Percentiles rank a stretch among this genome's conserved stretches.
Conservation (phyloP, 1,284 basidiomycete species). For the Ustilago esculenta region DNA sequence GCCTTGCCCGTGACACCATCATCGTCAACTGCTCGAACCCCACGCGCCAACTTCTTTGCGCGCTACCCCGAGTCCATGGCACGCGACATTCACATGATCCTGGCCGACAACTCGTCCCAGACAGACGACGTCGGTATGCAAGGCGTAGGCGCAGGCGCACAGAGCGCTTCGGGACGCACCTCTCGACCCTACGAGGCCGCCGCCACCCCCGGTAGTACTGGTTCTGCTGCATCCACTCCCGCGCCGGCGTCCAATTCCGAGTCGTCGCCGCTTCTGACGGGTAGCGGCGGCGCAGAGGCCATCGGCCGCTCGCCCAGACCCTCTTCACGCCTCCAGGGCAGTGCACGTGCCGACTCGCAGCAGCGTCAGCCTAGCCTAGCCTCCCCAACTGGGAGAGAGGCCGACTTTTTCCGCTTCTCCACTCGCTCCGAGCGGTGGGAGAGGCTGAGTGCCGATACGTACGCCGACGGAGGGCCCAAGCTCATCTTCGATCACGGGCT, state of each 20-base stretch:
- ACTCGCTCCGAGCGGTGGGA: slow-evolving; percentile 65
- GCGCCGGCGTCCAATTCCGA: slow-evolving; percentile 28
- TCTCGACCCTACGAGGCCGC: background rate
- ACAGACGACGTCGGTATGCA: slow-evolving; percentile 33
- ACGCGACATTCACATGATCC: slow-evolving; percentile 42
- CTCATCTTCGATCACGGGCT: slow-evolving; percentile 84
- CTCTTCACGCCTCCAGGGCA: slow-evolving; percentile 18
- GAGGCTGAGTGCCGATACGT: slow-evolving; percentile 60
- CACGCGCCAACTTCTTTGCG: slow-evolving; percentile 34
- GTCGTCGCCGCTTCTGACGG: slow-evolving; percentile 27
- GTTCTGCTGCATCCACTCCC: slow-evolving; percentile 15
- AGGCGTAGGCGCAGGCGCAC: slow-evolving; percentile 18
- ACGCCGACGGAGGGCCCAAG: slow-evolving; percentile 74
- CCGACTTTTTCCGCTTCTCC: slow-evolving; percentile 67
- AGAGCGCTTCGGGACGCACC: slow-evolving; percentile 5
- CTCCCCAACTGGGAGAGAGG: slow-evolving; percentile 39
- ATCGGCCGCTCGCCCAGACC: slow-evolving; percentile 24
- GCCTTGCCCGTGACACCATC: slow-evolving; percentile 33
- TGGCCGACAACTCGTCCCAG: slow-evolving; percentile 17
- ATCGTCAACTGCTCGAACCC: slow-evolving; percentile 31
- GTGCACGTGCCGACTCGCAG: slow-evolving; percentile 24
- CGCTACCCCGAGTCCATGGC: slow-evolving; percentile 39
- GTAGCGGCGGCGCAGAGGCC: slow-evolving; percentile 5
- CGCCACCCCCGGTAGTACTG: background rate
- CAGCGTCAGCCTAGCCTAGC: slow-evolving; percentile 17